phyloP scores from a whole-genome alignment of 306 rosid species.

The Sindora glabra region DNA sequence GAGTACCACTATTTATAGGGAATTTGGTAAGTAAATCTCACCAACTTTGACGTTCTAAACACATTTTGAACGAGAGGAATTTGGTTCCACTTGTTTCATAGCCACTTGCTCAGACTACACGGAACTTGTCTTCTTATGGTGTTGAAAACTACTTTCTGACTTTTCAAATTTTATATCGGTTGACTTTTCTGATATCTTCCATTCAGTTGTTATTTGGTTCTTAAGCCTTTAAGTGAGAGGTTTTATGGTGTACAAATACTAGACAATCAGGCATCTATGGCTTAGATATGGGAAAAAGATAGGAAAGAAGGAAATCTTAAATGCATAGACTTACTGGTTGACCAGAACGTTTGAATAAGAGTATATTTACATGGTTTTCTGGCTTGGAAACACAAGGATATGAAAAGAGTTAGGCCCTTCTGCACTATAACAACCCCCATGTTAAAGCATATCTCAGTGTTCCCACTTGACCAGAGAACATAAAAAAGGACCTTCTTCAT shows the following conservation, averaged over 20 bases:
- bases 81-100: neutral
- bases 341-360: constrained; percentile 21
- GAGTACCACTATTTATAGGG: constrained; percentile 42
- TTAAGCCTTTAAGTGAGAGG: neutral
- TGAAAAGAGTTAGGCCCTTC: constrained; percentile 38
- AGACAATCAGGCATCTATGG: neutral
- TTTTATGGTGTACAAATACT: neutral
- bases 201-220: neutral
- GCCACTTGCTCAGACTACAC: constrained; percentile 9
- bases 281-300: too few species aligned
- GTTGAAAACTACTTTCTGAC: constrained; percentile 9
- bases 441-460: constrained; percentile 20
- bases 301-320: too few species aligned
- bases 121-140: neutral
- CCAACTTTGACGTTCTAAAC: constrained; percentile 34
- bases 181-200: neutral
- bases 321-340: constrained; percentile 14
- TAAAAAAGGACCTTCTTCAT: constrained; percentile 26
- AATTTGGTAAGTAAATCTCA: constrained; percentile 20
- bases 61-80: constrained; percentile 4
- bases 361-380: neutral
- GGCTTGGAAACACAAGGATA: constrained; percentile 21
- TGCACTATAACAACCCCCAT: constrained; percentile 25
- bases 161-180: neutral
- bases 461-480: constrained; percentile 24